Conservation (phyloP, 768 basidiomycete genomes). For the Hygrocybe punicea region DNA sequence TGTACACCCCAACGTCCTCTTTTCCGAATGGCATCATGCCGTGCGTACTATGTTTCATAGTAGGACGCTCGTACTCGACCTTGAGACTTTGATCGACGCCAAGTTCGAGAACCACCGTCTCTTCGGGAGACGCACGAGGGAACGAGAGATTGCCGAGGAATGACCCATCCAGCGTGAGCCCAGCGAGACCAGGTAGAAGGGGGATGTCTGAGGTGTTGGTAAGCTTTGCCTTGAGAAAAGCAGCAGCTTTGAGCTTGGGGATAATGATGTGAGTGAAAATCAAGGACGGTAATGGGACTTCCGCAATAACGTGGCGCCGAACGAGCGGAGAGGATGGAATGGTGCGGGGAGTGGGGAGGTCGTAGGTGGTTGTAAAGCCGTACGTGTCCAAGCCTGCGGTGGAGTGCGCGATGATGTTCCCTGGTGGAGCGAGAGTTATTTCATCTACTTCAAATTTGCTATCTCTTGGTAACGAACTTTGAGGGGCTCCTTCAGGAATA, state of each 20-base stretch:
- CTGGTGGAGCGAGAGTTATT: neutral
- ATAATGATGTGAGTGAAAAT: constrained; percentile 5
- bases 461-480: no score
- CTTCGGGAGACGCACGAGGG: neutral
- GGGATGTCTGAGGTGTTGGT: constrained; percentile 1
- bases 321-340: neutral
- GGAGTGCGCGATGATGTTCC: neutral
- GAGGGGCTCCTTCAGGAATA: no score
- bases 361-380: constrained; percentile 5
- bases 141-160: constrained; percentile 2
- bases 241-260: constrained; percentile 4
- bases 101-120: constrained; percentile 3
- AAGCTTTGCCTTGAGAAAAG: constrained; percentile 4
- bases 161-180: constrained; percentile 1
- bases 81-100: constrained; percentile 6
- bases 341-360: constrained; percentile 3
- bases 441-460: no score
- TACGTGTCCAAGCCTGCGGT: constrained; percentile 3
- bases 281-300: constrained; percentile 4
- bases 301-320: constrained; percentile 5
- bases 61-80: constrained; percentile 6
- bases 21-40: constrained; percentile 2
- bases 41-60: neutral
- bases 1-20: neutral
- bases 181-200: neutral